These are phyloP conservation scores for Pythium rhizo-oryzae DNA, from an alignment of 352 stramenopile species.

Conservation along the genomic window DNA sequence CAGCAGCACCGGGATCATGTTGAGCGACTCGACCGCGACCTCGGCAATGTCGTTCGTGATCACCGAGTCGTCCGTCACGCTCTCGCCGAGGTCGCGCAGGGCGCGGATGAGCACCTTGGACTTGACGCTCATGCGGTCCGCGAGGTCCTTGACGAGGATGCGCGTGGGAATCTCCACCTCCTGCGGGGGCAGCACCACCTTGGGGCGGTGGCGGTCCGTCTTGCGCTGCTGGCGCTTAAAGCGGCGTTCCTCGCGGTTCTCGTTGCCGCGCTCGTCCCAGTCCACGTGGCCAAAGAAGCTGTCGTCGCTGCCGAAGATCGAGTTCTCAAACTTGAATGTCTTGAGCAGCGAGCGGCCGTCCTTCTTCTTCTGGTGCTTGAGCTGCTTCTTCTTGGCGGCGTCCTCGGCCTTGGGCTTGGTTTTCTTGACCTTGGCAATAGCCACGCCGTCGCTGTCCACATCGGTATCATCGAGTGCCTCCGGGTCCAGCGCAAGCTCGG, in stretches of 20 bases:
- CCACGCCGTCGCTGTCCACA: constrained; percentile 25
- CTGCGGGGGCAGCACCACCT: constrained; percentile 43
- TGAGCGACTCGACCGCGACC: constrained; percentile 78
- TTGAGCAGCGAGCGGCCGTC: constrained; percentile 66
- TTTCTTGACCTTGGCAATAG: constrained; percentile 41
- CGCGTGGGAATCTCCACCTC: constrained; percentile 82
- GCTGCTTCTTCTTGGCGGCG: constrained; percentile 48
- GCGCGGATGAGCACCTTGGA: constrained; percentile 63
- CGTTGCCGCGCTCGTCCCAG: constrained; percentile 59
- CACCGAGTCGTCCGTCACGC: constrained; percentile 73
- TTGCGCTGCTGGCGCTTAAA: constrained; percentile 64
- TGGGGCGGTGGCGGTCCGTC: constrained; percentile 46
- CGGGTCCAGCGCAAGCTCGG: constrained; percentile 48
- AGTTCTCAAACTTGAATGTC: constrained; percentile 89
- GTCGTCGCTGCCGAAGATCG: constrained; percentile 68
- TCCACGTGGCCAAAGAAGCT: constrained; percentile 80
- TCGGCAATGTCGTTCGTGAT: constrained; percentile 78
- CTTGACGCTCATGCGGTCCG: constrained; percentile 83
- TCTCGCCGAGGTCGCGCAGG: constrained; percentile 70
- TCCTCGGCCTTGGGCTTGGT: constrained; percentile 31
- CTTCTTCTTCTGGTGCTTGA: constrained; percentile 83
- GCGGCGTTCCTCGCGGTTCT: constrained; percentile 63
- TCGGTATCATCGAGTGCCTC: constrained; percentile 12
- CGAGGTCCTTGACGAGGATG: constrained; percentile 77
- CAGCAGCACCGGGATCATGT: constrained; percentile 86